A percentile compares a stretch with the other conserved stretches of the same genome.
Evolutionary conservation across 768 basidiomycete species (phyloP).

Genomic region (Piloderma croceum): DNA sequence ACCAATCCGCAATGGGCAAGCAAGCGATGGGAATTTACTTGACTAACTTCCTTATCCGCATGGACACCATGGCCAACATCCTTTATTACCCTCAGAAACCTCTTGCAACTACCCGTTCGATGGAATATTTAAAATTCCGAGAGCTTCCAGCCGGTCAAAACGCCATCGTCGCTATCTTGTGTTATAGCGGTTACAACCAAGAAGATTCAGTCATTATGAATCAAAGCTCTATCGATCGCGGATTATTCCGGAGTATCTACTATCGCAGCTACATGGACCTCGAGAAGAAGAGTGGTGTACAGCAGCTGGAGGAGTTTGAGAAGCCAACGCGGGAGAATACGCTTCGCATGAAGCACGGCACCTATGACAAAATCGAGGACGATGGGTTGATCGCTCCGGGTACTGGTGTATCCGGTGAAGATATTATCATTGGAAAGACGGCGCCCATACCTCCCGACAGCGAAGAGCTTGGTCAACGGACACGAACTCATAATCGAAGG

Average conservation of each 20-base stretch:
- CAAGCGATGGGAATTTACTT: slow-evolving; percentile 99
- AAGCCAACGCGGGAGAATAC: slow-evolving; percentile 92
- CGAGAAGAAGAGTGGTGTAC: slow-evolving; percentile 92
- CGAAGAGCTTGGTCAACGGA: slow-evolving; percentile 94
- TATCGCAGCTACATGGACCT: slow-evolving; percentile 98
- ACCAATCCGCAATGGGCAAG: slow-evolving; percentile 99
- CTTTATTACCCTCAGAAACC: slow-evolving; percentile 99
- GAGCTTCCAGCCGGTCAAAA: slow-evolving; percentile 99
- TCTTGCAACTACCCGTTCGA: slow-evolving; percentile 95
- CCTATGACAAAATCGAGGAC: slow-evolving; percentile 96
- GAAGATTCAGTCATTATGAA: slow-evolving; percentile 99
- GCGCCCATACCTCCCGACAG: slow-evolving; percentile 95
- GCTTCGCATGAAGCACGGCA: slow-evolving; percentile 94
- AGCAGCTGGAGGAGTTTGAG: slow-evolving; percentile 93
- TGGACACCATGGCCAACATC: slow-evolving; percentile 99
- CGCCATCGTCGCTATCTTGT: slow-evolving; percentile 95
- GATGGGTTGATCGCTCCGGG: slow-evolving; percentile 96
- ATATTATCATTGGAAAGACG: slow-evolving; percentile 99
- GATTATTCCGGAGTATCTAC: slow-evolving; percentile 97
- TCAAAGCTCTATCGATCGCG: slow-evolving; percentile 96
- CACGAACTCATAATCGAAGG: slow-evolving; percentile 86
- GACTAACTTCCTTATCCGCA: slow-evolving; percentile 96
- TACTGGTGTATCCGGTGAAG: slow-evolving; percentile 90
- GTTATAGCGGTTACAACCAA: slow-evolving; percentile 99
- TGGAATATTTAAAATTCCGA: slow-evolving; percentile 99